phyloP scores from a whole-genome alignment of 805 yeast species.

The Alloascoidea africana region DNA sequence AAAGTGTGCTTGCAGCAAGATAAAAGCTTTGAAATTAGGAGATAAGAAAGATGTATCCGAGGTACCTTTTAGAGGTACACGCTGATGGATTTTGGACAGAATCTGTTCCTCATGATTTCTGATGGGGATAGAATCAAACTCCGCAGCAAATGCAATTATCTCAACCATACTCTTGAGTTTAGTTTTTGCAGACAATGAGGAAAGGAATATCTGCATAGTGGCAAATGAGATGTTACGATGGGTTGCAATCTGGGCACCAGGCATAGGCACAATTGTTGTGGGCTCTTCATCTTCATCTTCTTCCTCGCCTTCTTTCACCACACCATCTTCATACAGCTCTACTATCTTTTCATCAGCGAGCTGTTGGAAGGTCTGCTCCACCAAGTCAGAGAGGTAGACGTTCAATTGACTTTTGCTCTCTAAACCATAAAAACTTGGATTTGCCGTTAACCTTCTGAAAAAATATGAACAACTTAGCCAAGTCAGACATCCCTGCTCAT shows the following conservation, averaged over 20 bases:
- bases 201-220: slow-evolving; percentile 48
- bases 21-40: slow-evolving; percentile 54
- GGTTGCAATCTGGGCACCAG: slow-evolving; percentile 62
- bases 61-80: slow-evolving; percentile 45
- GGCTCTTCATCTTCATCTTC: slow-evolving; percentile 19
- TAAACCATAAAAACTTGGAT: slow-evolving; percentile 86
- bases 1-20: slow-evolving; percentile 70
- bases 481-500: slow-evolving; percentile 78
- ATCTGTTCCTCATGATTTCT: slow-evolving; percentile 40
- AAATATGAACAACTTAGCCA: slow-evolving; percentile 80
- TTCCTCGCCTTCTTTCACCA: slow-evolving; percentile 14
- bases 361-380: slow-evolving; percentile 57
- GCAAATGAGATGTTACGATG: slow-evolving; percentile 50
- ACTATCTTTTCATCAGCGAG: slow-evolving; percentile 45
- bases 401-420: slow-evolving; percentile 50
- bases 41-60: slow-evolving; percentile 22
- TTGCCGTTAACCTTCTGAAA: slow-evolving; percentile 63
- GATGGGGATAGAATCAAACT: slow-evolving; percentile 53
- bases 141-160: slow-evolving; percentile 49
- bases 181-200: slow-evolving; percentile 36
- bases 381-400: slow-evolving; percentile 68
- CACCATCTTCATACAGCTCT: slow-evolving; percentile 32
- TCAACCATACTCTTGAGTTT: slow-evolving; percentile 50
- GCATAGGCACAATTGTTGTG: slow-evolving; percentile 35
- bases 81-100: slow-evolving; percentile 34